Conservation (phyloP, 345 rosid species). For the Garcia nutans region DNA sequence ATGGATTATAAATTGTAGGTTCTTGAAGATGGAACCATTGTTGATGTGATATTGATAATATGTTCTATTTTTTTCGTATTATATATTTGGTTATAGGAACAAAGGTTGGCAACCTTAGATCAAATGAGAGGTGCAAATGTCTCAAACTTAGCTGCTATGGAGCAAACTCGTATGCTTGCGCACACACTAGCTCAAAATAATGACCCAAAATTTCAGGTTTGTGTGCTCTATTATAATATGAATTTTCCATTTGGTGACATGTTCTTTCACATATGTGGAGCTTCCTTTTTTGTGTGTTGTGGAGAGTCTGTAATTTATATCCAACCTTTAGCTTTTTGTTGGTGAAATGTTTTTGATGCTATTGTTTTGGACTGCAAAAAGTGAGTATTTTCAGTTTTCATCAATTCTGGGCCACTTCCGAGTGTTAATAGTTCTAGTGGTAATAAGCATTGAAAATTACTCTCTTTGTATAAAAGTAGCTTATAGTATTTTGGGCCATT, state of each 20-base stretch:
- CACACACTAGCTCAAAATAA: constrained; percentile 82
- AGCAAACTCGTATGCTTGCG: constrained; percentile 97
- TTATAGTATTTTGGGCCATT: neutral
- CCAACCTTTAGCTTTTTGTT: neutral
- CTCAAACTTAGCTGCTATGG: constrained; percentile 77
- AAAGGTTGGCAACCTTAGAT: constrained; percentile 58
- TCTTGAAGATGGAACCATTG: neutral
- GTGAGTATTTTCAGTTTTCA: neutral
- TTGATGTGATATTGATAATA: neutral
- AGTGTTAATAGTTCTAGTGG: neutral
- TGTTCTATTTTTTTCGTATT: neutral
- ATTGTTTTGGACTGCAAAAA: neutral
- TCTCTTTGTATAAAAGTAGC: neutral
- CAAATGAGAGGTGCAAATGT: constrained; percentile 64
- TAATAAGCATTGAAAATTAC: neutral
- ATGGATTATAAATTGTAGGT: neutral
- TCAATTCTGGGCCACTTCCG: neutral
- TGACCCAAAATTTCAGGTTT: constrained; percentile 97
- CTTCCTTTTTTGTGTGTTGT: neutral
- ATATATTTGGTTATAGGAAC: constrained; percentile 49
- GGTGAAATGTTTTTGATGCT: neutral
- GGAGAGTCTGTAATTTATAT: neutral
- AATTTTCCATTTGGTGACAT: constrained; percentile 3
- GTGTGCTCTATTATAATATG: neutral
- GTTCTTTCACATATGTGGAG: neutral